Percentiles rank a stretch among this genome's conserved stretches.
Evolutionary conservation across 2,329 filamentous ascomycete species (phyloP).

Genomic region (Gnomoniopsis sp.): DNA sequence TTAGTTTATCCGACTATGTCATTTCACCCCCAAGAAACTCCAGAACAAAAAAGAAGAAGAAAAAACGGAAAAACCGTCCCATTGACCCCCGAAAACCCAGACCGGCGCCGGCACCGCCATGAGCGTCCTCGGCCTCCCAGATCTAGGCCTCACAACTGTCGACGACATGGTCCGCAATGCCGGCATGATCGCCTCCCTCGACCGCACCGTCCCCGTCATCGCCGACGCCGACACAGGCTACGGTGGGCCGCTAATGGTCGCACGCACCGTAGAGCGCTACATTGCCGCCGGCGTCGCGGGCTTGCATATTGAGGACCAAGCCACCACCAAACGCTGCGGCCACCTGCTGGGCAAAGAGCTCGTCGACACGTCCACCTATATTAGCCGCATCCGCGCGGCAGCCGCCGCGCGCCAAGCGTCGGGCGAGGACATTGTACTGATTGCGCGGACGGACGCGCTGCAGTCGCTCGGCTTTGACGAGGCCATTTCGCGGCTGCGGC

Average conservation of each 20-base stretch:
- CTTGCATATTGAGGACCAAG: conserved; percentile 62
- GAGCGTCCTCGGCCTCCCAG: conserved; percentile 57
- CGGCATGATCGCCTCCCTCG: conserved; percentile 61
- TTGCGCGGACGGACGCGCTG: conserved; percentile 55
- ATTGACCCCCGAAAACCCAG: conserved; percentile 33
- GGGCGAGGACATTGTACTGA: conserved; percentile 53
- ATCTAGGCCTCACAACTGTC: conserved; percentile 58
- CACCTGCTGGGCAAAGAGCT: conserved; percentile 61
- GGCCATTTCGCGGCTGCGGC: conserved; percentile 40
- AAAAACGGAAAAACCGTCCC: no score
- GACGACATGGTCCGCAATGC: conserved; percentile 62
- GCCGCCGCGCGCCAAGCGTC: conserved; percentile 43
- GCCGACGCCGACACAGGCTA: conserved; percentile 55
- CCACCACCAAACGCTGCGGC: conserved; percentile 62
- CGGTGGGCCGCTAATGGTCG: conserved; percentile 50
- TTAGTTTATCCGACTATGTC: conserved; percentile 28
- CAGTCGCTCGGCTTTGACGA: conserved; percentile 50
- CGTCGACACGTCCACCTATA: conserved; percentile 47
- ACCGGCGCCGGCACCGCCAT: conserved; percentile 60
- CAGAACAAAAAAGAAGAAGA: not conserved
- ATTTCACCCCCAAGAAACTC: not conserved
- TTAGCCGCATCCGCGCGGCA: conserved; percentile 56
- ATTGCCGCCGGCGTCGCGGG: conserved; percentile 53
- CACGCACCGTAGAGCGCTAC: conserved; percentile 48
- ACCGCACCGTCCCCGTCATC: conserved; percentile 54